These are phyloP conservation scores for Hyaloscypha bicolor DNA, from an alignment of 495 filamentous ascomycete species.

Conservation along the genomic window DNA sequence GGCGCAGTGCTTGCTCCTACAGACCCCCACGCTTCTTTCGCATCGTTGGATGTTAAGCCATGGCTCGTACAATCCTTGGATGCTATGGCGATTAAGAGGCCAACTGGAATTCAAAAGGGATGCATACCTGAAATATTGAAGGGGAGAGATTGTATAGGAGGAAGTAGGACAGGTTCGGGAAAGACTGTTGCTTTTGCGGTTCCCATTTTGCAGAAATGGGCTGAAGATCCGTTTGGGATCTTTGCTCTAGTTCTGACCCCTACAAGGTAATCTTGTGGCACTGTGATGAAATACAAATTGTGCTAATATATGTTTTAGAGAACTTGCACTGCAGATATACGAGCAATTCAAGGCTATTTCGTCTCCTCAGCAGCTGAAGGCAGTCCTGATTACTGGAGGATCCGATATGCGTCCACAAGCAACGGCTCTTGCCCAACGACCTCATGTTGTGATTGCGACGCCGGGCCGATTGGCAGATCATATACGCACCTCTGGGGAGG, in stretches of 20 bases:
- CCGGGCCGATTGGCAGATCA: constrained; percentile 94
- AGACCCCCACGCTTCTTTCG: constrained; percentile 67
- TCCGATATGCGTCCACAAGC: constrained; percentile 92
- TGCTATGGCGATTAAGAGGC: constrained; percentile 84
- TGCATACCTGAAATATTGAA: constrained; percentile 90
- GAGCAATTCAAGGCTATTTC: constrained; percentile 95
- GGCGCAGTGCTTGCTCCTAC: constrained; percentile 40
- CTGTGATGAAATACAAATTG: constrained; percentile 1
- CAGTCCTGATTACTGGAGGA: constrained; percentile 84
- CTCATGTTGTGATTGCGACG: constrained; percentile 93
- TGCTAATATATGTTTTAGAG: constrained; percentile 42
- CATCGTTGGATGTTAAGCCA: constrained; percentile 71
- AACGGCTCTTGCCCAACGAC: constrained; percentile 73
- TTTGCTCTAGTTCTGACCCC: constrained; percentile 89
- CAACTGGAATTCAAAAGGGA: constrained; percentile 88
- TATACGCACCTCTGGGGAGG: constrained; percentile 83
- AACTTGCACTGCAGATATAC: constrained; percentile 92
- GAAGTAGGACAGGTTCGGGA: constrained; percentile 93
- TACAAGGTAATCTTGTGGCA: constrained; percentile 57
- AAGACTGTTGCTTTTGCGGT: constrained; percentile 98
- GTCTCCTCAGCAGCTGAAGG: constrained; percentile 80
- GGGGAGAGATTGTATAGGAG: constrained; percentile 91
- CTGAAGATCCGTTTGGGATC: constrained; percentile 87
- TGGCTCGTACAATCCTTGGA: constrained; percentile 88
- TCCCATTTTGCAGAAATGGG: constrained; percentile 92